Base-by-base conservation (phyloP, 1,139 yeast genomes). In the Protomyces arabidopsidicola region DNA sequence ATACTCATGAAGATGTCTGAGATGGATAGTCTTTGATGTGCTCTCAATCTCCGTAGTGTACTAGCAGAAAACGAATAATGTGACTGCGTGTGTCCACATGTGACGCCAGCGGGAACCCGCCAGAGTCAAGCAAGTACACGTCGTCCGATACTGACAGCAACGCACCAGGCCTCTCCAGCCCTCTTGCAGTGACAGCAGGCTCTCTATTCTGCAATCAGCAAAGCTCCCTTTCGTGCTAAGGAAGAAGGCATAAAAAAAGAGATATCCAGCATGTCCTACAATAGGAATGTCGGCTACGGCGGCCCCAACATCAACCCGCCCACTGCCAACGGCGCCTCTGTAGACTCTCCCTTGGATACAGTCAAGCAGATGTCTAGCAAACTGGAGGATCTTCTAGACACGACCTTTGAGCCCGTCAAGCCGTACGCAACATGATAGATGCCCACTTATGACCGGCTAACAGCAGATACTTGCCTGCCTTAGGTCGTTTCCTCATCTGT, bases 401-500 rank as follows among this genome's bases (percentile, higher is more conserved):
- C 38, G 8, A 52, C 53, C 12, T 53, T 53, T 24, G 58, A 60
- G 24, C 58, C 58, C 4, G 45, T 60, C 39, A 60, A 60, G 58
- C 63, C 63, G 63, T 60, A 48, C 5, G 63, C 9, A 3, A 1
- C 4, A 27, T 8, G 2, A 22, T 51, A 10, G 9, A 16, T 27
- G n/a, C 36, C 9, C 20, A 16, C n/a, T 4, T 31, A 14, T 6
- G 5, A 9, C n/a, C 12, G 36, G 14, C 24, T 24, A 24, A 24
- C 38, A 20, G 10, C 24, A 60, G 63, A 10, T 70, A 68, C 64
- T 71, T 78, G 65, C 98, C 98, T 14, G 85, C 87, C 27, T 82
- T 93, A 69, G 98, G 97, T 35, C 82, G 98, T 66, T 85, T 89
- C 67, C 83, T 91, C 71, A 90, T 93, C 69, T 97, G 93, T 66